Conservation (phyloP, 805 yeast species). For the Hanseniaspora mollemarum region DNA sequence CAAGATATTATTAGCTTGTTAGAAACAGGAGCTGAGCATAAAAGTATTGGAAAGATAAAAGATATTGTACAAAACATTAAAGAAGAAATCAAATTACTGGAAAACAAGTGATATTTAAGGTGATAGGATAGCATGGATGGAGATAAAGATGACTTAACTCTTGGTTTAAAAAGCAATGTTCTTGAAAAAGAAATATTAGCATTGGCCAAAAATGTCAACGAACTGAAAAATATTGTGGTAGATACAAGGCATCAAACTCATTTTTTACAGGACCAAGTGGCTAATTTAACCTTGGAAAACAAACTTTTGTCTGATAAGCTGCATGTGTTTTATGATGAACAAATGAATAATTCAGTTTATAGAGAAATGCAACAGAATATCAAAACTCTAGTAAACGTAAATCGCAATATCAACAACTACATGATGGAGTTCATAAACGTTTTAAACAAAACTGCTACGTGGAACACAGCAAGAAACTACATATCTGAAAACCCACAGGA, state of each 20-base stretch:
- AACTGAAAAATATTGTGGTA: neutral
- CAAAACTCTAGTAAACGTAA: neutral
- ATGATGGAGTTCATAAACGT: slow-evolving; percentile 14
- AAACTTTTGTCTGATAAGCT: neutral
- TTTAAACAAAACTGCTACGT: slow-evolving; percentile 9
- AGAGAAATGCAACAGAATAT: neutral
- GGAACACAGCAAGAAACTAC: slow-evolving; percentile 13
- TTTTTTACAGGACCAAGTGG: neutral
- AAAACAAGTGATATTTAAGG: neutral
- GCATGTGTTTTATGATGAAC: neutral
- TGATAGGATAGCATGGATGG: neutral
- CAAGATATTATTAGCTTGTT: neutral
- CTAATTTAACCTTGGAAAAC: neutral
- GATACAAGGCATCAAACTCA: neutral
- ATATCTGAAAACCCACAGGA: slow-evolving; percentile 11
- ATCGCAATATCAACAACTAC: slow-evolving; percentile 7
- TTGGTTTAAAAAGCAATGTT: no score
- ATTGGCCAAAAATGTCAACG: neutral
- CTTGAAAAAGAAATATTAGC: neutral
- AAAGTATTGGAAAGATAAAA: neutral
- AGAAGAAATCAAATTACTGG: neutral
- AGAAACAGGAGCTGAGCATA: neutral
- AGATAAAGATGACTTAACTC: neutral
- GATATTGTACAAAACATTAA: slow-evolving; percentile 1
- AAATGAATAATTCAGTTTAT: neutral